Evolutionary conservation across 2,329 filamentous ascomycete genomes (phyloP).

Genomic region (Ramularia endophylla): DNA sequence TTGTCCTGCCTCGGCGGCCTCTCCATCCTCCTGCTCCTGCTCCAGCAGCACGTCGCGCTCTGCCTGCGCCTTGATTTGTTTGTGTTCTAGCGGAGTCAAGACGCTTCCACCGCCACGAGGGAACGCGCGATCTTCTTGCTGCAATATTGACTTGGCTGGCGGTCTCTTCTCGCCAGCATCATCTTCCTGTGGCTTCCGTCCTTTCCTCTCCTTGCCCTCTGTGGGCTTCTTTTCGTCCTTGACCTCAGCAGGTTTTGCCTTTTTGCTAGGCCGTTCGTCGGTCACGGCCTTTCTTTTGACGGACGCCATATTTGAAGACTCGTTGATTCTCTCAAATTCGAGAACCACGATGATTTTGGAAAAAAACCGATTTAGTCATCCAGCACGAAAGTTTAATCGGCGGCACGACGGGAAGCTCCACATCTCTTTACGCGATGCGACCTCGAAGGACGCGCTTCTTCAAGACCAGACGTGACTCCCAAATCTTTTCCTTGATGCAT

Average conservation of each 20-base stretch:
- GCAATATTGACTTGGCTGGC: conserved; percentile 42
- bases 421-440: no score
- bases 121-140: conserved; percentile 82
- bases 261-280: conserved; percentile 32
- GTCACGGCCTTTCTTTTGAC: conserved; percentile 42
- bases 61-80: conserved; percentile 91
- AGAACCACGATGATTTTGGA: no score
- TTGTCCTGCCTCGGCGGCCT: conserved; percentile 45
- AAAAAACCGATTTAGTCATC: no score
- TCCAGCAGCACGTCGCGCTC: conserved; percentile 89
- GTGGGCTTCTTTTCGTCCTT: conserved; percentile 13
- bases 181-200: conserved; percentile 16
- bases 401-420: no score
- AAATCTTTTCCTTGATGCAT: conserved; percentile 8
- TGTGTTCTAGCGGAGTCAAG: conserved; percentile 87
- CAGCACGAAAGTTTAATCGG: no score
- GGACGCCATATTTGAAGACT: conserved; percentile 34
- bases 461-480: conserved; percentile 1
- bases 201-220: conserved; percentile 19
- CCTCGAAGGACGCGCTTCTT: no score
- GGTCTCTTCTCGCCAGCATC: conserved; percentile 24
- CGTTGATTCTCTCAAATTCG: no score
- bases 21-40: conserved; percentile 64
- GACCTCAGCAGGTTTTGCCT: conserved; percentile 25
- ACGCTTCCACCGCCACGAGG: conserved; percentile 88